Percentiles rank a stretch among this genome's conserved stretches.
These are phyloP conservation scores for Solanum chmielewskii DNA, from an alignment of 257 asterid genomes.

Conservation along the genomic window DNA sequence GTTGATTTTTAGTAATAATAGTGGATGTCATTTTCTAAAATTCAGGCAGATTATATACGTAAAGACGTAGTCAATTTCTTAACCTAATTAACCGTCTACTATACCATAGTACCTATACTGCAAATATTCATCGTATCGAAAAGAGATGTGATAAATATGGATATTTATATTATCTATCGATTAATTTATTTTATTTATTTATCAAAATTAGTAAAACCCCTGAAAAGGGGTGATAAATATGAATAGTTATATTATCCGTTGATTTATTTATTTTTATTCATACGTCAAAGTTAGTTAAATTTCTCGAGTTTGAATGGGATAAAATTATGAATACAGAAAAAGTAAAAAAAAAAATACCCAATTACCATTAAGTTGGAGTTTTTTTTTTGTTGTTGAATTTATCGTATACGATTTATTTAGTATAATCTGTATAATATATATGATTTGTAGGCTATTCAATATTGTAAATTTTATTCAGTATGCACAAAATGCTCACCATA, in stretches of 20 bases:
- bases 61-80: not conserved
- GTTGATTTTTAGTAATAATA: not conserved
- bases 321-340: too few species aligned
- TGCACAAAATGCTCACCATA: too few species aligned
- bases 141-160: not conserved
- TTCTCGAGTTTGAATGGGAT: not conserved
- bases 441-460: too few species aligned
- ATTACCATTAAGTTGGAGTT: not conserved
- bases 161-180: not conserved
- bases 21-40: not conserved
- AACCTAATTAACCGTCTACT: not conserved
- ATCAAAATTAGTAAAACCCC: too few species aligned
- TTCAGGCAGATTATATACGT: not conserved
- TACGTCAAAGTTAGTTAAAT: too few species aligned
- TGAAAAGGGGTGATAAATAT: not conserved
- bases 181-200: too few species aligned
- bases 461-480: fast-evolving
- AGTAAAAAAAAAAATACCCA: not conserved
- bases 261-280: too few species aligned
- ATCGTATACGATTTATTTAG: too few species aligned
- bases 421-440: too few species aligned
- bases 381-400: too few species aligned
- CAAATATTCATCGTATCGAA: not conserved
- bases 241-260: not conserved
- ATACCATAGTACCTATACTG: not conserved